Conservation (phyloP, 768 basidiomycete species). For the Punctularia strigosozonata region DNA sequence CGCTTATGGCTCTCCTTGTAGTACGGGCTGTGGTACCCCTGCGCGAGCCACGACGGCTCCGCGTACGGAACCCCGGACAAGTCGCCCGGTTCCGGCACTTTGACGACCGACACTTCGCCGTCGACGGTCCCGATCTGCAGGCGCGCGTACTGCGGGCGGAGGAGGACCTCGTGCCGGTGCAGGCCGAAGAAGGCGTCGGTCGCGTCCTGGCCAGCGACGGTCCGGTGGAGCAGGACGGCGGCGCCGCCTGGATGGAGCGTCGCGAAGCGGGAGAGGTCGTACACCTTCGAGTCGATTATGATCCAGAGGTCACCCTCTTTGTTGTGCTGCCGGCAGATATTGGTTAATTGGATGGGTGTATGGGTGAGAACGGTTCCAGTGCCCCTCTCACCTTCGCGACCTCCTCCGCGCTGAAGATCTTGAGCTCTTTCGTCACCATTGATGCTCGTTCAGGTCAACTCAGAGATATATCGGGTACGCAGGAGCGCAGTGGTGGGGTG, state of each 20-base stretch:
- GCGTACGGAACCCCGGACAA: conserved; percentile 73
- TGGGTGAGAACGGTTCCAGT: background rate
- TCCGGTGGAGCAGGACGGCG: conserved; percentile 54
- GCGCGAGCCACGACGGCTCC: conserved; percentile 71
- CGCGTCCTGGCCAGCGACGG: conserved; percentile 64
- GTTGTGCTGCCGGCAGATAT: conserved; percentile 53
- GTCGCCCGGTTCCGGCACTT: conserved; percentile 44
- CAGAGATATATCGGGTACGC: background rate
- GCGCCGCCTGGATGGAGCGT: conserved; percentile 80
- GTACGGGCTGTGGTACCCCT: conserved; percentile 64
- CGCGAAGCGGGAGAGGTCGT: conserved; percentile 71
- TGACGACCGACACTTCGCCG: conserved; percentile 46
- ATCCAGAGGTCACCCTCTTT: conserved; percentile 84
- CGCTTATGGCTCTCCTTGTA: conserved; percentile 61
- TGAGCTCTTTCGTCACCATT: conserved; percentile 11
- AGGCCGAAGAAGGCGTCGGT: conserved; percentile 79
- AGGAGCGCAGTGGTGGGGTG: too few species aligned
- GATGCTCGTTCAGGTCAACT: background rate
- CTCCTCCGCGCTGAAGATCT: conserved; percentile 42
- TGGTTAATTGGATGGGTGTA: too few species aligned
- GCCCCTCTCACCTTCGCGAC: conserved; percentile 44
- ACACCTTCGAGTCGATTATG: conserved; percentile 70
- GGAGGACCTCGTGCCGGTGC: conserved; percentile 73
- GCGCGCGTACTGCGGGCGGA: conserved; percentile 59
- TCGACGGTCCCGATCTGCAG: conserved; percentile 53